Conservation (phyloP, 208 protist genomes). For the Trypanosoma melophagium region DNA sequence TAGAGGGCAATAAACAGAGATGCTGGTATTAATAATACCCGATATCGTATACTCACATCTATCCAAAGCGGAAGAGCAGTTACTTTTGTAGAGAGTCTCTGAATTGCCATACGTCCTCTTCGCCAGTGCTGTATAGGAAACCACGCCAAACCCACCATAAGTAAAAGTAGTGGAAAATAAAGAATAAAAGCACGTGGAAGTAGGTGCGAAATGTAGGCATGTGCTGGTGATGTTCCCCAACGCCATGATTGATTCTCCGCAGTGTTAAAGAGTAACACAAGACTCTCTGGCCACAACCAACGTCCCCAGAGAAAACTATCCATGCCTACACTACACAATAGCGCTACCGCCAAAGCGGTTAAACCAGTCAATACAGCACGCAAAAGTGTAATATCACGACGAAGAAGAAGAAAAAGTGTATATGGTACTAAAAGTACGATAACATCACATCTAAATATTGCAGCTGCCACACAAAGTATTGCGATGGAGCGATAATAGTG, state of each 20-base stretch:
- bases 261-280: constrained; percentile 92
- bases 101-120: too few species aligned
- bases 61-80: neutral
- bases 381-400: constrained; percentile 12
- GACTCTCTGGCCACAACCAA: constrained; percentile 88
- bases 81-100: too few species aligned
- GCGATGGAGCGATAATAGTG: constrained; percentile 22
- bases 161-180: constrained; percentile 31
- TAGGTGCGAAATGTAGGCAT: constrained; percentile 89
- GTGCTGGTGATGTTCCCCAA: constrained; percentile 74
- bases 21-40: constrained; percentile 30
- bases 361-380: constrained; percentile 29
- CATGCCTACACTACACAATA: constrained; percentile 46
- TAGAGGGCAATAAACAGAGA: constrained; percentile 79
- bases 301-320: constrained; percentile 86
- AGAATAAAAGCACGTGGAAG: constrained; percentile 72
- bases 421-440: constrained; percentile 65
- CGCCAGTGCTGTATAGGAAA: neutral
- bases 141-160: constrained; percentile 20
- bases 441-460: constrained; percentile 84
- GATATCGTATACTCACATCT: constrained; percentile 7
- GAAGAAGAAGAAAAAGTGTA: constrained; percentile 31
- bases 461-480: constrained; percentile 36
- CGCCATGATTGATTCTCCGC: constrained; percentile 73
- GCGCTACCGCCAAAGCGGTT: constrained; percentile 10